Conservation (phyloP, 2,329 filamentous ascomycete genomes). For the Pseudogymnoascus sp. region DNA sequence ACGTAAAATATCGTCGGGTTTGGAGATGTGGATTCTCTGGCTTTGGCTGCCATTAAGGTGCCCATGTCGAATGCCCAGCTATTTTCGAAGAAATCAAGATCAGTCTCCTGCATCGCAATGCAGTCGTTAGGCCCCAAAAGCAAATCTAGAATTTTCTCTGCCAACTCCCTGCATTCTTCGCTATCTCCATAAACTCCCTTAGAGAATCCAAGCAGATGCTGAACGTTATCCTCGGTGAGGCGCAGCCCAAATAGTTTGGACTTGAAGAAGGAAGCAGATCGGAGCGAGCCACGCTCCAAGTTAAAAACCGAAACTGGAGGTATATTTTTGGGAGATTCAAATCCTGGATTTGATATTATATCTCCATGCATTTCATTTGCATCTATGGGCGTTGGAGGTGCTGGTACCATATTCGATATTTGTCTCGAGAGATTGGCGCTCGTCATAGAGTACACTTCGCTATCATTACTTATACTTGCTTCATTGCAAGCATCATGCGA, state of each 20-base stretch:
- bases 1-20: slow-evolving; percentile 13
- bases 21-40: slow-evolving; percentile 7
- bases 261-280: not conserved
- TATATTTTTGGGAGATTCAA: not conserved
- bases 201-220: not conserved
- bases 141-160: slow-evolving; percentile 14
- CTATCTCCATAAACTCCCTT: not conserved
- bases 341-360: not conserved
- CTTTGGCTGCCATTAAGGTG: slow-evolving; percentile 11
- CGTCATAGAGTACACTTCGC: not conserved
- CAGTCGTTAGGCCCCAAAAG: slow-evolving; percentile 13
- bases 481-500: not conserved
- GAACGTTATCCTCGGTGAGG: not conserved
- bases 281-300: not conserved
- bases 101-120: slow-evolving; percentile 13
- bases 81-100: slow-evolving; percentile 16
- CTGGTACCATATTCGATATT: not conserved
- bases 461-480: not conserved
- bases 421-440: not conserved
- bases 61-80: slow-evolving; percentile 11
- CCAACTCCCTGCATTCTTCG: slow-evolving; percentile 6
- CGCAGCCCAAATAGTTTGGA: not conserved
- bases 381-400: not conserved
- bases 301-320: not conserved
- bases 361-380: not conserved